Base-by-base conservation (phyloP, 129 eudicot genomes). In the Gnaphalium uliginosum region DNA sequence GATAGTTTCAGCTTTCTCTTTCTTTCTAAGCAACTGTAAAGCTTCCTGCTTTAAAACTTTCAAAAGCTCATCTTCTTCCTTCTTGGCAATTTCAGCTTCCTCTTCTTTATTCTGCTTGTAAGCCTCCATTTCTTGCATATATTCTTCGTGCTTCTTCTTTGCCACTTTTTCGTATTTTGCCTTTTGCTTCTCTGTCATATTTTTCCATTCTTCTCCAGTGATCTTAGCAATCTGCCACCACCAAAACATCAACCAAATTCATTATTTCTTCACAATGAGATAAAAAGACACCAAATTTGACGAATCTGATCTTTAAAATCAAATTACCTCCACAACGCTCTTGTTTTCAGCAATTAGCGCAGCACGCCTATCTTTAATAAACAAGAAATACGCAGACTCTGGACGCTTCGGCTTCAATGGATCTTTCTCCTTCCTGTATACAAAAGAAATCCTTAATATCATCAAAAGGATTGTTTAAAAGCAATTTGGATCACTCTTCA, bases 391-490 rank as follows among this genome's bases (percentile, higher is more conserved):
- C 0, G 98, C 97, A 13, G 93, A 69, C 85, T 90, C 74, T 3
- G 96, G 98, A n/a, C 88, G 96, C 85, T 94, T 94, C 3, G 98
- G 98, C 76, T 94, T 94, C 78, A 83, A 81, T 21, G 97, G 96
- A 69, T 94, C 98, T 82, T 85, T 94, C 68, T 86, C 97, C 82
- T 88, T 90, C 89, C 98, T 94, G 83, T 56, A 4, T 39, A 7
- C 50, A 77, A 7, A 60, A 72, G 29, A 23, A 66, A 10, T 33
- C 19, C 66, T 35, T 53, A 51, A 33, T n/a, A n/a, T n/a, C 30
- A 15, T 70, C 7, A 69, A 69, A 15, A 50, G 33, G 33, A 30
- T 30, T 30, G 15, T 41, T 41, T 41, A 46, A 46, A 69, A 19
- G 9, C 30, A 35, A 17, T 18, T 13, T 46, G 53, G 4, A 46